A percentile compares a stretch with the other conserved stretches of the same genome.
Evolutionary conservation across 1,284 basidiomycete species (phyloP).

Genomic region (Rhodotorula sp.): DNA sequence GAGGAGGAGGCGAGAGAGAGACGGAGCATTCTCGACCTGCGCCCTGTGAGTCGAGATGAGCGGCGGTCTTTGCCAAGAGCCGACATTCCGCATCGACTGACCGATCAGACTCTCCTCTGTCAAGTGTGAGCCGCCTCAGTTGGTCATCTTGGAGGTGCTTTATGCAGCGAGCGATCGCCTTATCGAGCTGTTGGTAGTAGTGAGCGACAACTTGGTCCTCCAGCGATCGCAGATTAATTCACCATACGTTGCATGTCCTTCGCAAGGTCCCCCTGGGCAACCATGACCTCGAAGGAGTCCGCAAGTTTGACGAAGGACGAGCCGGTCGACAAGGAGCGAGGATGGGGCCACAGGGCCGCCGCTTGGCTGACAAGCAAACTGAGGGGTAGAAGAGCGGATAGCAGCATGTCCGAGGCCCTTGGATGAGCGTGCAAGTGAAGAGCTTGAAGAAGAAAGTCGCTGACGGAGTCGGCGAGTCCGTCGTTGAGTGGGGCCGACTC

Average conservation of each 20-base stretch:
- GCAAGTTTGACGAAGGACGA: background rate
- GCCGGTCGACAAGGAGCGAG: background rate
- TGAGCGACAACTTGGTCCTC: no score
- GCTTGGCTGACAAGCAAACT: no score
- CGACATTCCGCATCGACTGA: background rate
- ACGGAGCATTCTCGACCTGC: slow-evolving; percentile 40
- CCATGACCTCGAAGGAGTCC: background rate
- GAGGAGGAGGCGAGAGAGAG: slow-evolving; percentile 8
- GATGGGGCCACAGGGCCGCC: background rate
- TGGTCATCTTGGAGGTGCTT: slow-evolving; percentile 52
- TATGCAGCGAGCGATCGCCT: background rate
- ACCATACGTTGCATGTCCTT: background rate
- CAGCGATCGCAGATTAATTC: no score
- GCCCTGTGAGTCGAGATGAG: background rate
- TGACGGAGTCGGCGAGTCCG: no score
- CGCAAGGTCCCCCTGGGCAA: rapidly evolving
- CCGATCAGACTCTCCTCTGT: slow-evolving; percentile 54
- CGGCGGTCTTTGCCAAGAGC: background rate
- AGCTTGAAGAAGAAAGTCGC: background rate
- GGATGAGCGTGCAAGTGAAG: background rate
- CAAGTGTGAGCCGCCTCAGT: slow-evolving; percentile 57
- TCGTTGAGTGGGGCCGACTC: background rate
- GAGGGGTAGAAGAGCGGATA: background rate
- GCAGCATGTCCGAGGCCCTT: background rate
- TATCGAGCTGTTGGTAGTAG: background rate